Base-by-base conservation (phyloP, 352 stramenopile species). In the Phytophthora citricola region DNA sequence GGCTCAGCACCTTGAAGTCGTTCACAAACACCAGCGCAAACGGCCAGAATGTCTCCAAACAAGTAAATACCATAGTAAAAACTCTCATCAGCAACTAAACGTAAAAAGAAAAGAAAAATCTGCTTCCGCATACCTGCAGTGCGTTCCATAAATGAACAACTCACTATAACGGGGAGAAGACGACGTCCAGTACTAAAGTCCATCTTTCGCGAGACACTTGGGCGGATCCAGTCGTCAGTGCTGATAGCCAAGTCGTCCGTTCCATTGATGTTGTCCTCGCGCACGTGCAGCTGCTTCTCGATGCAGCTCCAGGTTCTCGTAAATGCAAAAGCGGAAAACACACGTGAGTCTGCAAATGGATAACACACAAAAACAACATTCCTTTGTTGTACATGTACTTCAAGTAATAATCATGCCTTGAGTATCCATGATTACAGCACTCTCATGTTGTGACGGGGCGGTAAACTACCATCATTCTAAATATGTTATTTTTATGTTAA, bases 1-100 rank as follows among this genome's bases (percentile, higher is more conserved):
- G 85, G 79, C 15, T 46, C 34, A 93, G 59, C 32, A 93, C 59
- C 52, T 91, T 93, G 36, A 90, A 88, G 52, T 93, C 85, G 49
- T 93, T 93, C 15, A 89, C 32, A 56, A 87, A 93, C 36, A 93
- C 63, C 17, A 90, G 66, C 38, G 69, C 69, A 1, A 69, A 78
- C 31, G 80, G 60, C 52, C 44, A 93, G 49, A 56, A 91, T 83
- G 45, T 90, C 81, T 2, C 66, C 63, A 55, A 87, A 73, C 22
- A 92, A 73, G 81, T 92, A 55, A 32, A 47, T 2, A 63, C 39
- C 56, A 58, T 41, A 39, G n/a, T 38, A 20, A 29, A 27, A 20
- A 4, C 22, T 49, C 24, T 12, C 15, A 15, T 24, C 22, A 34
- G 1, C 15, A 40, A 3, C 20, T 56, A 1, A 38, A 8, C 10